phyloP scores from a whole-genome alignment of 768 basidiomycete species.

The Chiua virens region DNA sequence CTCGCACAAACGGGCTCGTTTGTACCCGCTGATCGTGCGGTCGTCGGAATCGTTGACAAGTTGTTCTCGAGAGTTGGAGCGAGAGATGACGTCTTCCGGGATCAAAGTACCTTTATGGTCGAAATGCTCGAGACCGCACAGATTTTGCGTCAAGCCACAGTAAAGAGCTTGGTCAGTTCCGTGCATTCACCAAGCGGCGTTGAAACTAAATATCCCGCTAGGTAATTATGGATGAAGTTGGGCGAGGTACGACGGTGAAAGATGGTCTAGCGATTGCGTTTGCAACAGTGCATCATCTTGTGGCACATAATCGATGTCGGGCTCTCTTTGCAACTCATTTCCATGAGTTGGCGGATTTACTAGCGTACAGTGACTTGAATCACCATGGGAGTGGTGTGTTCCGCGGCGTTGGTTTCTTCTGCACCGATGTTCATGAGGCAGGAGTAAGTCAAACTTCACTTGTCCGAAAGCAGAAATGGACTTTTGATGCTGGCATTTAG shows the following conservation, averaged over 20 bases:
- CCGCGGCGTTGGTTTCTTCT: constrained; percentile 75
- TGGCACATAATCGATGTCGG: constrained; percentile 68
- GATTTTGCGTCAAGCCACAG: constrained; percentile 82
- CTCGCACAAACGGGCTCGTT: constrained; percentile 92
- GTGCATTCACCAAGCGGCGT: background rate
- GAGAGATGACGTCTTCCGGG: constrained; percentile 90
- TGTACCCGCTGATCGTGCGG: constrained; percentile 84
- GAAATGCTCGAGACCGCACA: constrained; percentile 95
- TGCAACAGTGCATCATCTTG: constrained; percentile 81
- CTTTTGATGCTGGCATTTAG: constrained; percentile 36
- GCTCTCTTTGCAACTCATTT: constrained; percentile 99
- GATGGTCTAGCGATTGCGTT: constrained; percentile 95
- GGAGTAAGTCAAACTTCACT: constrained; percentile 47
- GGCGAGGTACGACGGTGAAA: constrained; percentile 88
- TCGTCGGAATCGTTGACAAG: constrained; percentile 84
- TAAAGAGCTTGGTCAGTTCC: constrained; percentile 70
- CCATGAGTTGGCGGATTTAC: constrained; percentile 87
- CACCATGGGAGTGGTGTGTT: constrained; percentile 49
- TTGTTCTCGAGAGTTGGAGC: constrained; percentile 95
- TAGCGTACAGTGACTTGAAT: constrained; percentile 53
- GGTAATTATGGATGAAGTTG: constrained; percentile 99
- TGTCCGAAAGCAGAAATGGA: background rate
- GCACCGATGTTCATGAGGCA: constrained; percentile 81
- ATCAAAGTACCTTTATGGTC: constrained; percentile 97
- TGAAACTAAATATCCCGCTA: constrained; percentile 30